Conservation (phyloP, 2,329 filamentous ascomycete species). For the Xylariaceae sp. region DNA sequence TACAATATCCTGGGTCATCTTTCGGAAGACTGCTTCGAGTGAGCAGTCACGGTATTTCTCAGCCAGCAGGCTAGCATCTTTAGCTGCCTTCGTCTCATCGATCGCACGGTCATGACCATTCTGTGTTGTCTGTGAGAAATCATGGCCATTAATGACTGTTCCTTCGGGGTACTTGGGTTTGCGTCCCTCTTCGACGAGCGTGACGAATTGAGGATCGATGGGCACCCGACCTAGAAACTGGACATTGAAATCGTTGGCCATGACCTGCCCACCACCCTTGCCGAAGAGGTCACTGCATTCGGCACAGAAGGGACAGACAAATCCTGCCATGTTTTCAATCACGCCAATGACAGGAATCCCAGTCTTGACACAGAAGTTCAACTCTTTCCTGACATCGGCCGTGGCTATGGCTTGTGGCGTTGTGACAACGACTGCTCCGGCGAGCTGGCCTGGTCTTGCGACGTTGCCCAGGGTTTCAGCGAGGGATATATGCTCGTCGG, state of each 20-base stretch:
- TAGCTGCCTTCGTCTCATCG: constrained; percentile 23
- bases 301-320: constrained; percentile 74
- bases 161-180: constrained; percentile 67
- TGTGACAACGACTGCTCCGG: constrained; percentile 90
- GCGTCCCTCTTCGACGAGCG: constrained; percentile 73
- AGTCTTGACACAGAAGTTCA: constrained; percentile 90
- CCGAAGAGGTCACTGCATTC: constrained; percentile 95
- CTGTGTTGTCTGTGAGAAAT: constrained; percentile 43
- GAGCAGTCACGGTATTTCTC: constrained; percentile 74
- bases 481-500: constrained; percentile 94
- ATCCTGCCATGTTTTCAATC: constrained; percentile 95
- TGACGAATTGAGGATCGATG: constrained; percentile 89
- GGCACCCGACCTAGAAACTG: constrained; percentile 83
- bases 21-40: constrained; percentile 64
- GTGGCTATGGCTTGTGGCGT: constrained; percentile 94
- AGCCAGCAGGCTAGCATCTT: constrained; percentile 51
- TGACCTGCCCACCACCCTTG: constrained; percentile 82
- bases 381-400: constrained; percentile 88
- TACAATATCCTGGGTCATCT: constrained; percentile 57
- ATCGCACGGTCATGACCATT: constrained; percentile 24
- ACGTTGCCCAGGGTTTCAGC: constrained; percentile 76
- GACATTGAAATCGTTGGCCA: constrained; percentile 84
- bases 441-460: constrained; percentile 64
- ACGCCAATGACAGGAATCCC: constrained; percentile 79
- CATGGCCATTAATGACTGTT: constrained; percentile 58